These are phyloP conservation scores for Endothia cerciana DNA, from an alignment of 2,329 filamentous ascomycete species.

Conservation along the genomic window DNA sequence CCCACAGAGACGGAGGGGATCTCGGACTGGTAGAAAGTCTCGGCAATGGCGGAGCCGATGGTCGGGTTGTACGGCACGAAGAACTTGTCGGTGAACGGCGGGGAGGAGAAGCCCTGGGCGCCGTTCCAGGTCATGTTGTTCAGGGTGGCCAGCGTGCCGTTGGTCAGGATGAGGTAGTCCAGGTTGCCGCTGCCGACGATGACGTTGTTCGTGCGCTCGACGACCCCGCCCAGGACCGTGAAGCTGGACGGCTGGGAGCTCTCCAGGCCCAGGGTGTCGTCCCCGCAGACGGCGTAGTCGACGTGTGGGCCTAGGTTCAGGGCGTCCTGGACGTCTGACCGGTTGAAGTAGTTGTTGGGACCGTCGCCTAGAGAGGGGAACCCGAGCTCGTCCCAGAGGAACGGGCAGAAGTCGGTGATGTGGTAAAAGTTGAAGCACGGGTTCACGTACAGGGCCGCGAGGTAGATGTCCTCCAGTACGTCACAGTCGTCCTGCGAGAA, in stretches of 20 bases:
- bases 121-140: constrained; percentile 77
- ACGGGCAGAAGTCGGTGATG: constrained; percentile 56
- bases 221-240: constrained; percentile 16
- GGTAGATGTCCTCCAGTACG: constrained; percentile 52
- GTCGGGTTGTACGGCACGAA: constrained; percentile 28
- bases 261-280: background rate
- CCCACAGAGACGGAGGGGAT: constrained; percentile 22
- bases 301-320: constrained; percentile 20
- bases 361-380: constrained; percentile 28
- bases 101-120: constrained; percentile 62
- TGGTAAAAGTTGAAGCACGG: constrained; percentile 68
- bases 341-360: constrained; percentile 30
- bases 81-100: constrained; percentile 40
- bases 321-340: constrained; percentile 26
- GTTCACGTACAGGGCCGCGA: constrained; percentile 60
- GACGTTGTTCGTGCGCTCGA: constrained; percentile 26
- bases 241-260: constrained; percentile 12
- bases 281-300: constrained; percentile 21
- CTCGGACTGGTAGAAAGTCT: background rate
- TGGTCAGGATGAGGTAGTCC: constrained; percentile 63
- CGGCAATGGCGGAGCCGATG: constrained; percentile 3
- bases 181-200: constrained; percentile 23
- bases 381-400: constrained; percentile 35
- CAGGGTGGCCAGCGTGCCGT: constrained; percentile 66
- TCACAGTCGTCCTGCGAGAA: constrained; percentile 36